Percentiles rank a stretch among this genome's conserved stretches.
Conservation (phyloP, 1,284 basidiomycete species). For the Apiotrichum sp. region DNA sequence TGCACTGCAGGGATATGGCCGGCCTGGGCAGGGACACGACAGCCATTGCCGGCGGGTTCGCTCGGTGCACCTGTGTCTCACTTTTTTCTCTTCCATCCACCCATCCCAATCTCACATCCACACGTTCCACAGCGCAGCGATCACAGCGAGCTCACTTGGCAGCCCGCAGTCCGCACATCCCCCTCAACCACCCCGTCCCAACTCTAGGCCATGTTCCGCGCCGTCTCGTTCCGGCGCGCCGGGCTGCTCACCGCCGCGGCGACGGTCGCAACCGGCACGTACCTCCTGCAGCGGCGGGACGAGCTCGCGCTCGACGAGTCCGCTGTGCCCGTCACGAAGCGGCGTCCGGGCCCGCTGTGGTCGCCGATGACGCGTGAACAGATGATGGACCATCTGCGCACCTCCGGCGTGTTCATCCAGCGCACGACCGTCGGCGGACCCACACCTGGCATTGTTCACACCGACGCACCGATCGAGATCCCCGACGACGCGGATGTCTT, state of each 20-base stretch:
- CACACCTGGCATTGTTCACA: conserved; percentile 26
- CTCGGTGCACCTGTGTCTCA: too few species aligned
- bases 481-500: conserved; percentile 58
- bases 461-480: conserved; percentile 24
- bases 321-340: conserved; percentile 26
- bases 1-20: too few species aligned
- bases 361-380: conserved; percentile 48
- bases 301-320: conserved; percentile 11
- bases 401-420: conserved; percentile 40
- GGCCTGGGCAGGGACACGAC: too few species aligned
- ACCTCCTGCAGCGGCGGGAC: conserved; percentile 18
- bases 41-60: too few species aligned
- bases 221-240: conserved; percentile 20
- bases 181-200: conserved; percentile 53
- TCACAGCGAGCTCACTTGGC: too few species aligned
- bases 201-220: conserved; percentile 26
- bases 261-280: conserved; percentile 24
- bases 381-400: conserved; percentile 48
- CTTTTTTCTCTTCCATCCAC: too few species aligned
- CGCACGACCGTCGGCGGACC: conserved; percentile 33
- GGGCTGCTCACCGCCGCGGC: conserved; percentile 22
- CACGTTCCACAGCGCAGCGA: too few species aligned
- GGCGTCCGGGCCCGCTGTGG: conserved; percentile 49
- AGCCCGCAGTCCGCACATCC: too few species aligned
- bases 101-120: too few species aligned